Base-by-base conservation (phyloP, 495 filamentous ascomycete genomes). In the Astrothelium subdiscretum region DNA sequence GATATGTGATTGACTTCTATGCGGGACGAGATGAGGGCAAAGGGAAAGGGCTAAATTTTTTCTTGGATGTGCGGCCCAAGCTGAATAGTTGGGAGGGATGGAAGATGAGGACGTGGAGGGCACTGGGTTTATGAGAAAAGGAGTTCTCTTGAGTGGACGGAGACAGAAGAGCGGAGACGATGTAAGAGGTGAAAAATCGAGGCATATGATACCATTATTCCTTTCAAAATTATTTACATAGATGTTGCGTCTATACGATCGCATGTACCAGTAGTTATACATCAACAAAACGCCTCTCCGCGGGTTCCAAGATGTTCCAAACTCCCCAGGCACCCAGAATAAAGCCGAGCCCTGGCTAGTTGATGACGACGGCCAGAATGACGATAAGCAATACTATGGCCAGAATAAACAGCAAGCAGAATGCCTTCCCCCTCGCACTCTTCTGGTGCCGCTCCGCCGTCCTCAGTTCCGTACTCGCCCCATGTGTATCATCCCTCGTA, bases 1-100 rank as follows among this genome's bases (percentile, higher is more conserved):
- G 97, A 70, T 98, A 98, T 71, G 85, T 98, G 29, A 98, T 98
- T 74, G 94, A 98, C 75, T 98, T 97, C 72, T 98, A 98, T 72
- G 83, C 87, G 32, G 94, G 94, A 0, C 89, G 86, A 66, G 77
- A 81, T 57, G 74, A 77, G 31, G 70, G 69, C 35, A 77, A 72
- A 5, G 83, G 83, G 1, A 82, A 80, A 57, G 87, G 86, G 65
- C 73, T 97, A 65, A 95, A 86, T 65, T 98, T 98, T 73, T 97
- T 90, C 73, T 74, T 98, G 62, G 94, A 98, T 72, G 94, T 97
- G 20, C 81, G 94, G 71, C 94, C 94, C 3, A 98, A 98, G 79
- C 66, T 98, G 73, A 96, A 96, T 76, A 86, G 80, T 40, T 89
- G 83, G 79, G 94, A 97, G 76, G 94, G 94, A 0, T 84, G 86